These are phyloP conservation scores for Zygoascus ofunaensis DNA, from an alignment of 805 yeast genomes.

Conservation along the genomic window DNA sequence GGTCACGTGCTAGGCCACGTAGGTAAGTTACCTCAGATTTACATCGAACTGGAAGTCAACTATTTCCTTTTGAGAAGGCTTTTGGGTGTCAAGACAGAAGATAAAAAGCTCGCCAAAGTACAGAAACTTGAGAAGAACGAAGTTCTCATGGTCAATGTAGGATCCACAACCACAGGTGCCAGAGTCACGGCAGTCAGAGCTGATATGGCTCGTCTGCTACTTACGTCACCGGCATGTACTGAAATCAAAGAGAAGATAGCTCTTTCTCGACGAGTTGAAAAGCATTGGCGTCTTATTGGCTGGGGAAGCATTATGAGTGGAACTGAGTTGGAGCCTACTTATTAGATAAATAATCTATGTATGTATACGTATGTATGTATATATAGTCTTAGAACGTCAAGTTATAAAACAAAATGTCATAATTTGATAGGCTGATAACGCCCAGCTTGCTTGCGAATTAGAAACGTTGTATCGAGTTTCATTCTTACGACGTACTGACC, in stretches of 20 bases:
- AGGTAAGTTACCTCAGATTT: slow-evolving; percentile 91
- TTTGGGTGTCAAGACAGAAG: slow-evolving; percentile 97
- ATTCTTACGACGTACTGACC: too few species aligned
- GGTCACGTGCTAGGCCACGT: slow-evolving; percentile 99
- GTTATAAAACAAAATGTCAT: too few species aligned
- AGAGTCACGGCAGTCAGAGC: slow-evolving; percentile 97
- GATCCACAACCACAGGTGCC: slow-evolving; percentile 99
- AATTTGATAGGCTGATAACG: too few species aligned
- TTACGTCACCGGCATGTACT: slow-evolving; percentile 98
- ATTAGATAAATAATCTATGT: slow-evolving; percentile 5
- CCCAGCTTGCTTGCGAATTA: too few species aligned
- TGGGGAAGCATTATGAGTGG: slow-evolving; percentile 99
- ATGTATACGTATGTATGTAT: too few species aligned
- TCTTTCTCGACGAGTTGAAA: slow-evolving; percentile 95
- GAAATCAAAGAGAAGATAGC: slow-evolving; percentile 98
- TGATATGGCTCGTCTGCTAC: slow-evolving; percentile 96
- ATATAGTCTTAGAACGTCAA: too few species aligned
- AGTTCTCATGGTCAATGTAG: slow-evolving; percentile 97
- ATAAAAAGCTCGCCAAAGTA: slow-evolving; percentile 93
- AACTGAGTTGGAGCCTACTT: slow-evolving; percentile 27
- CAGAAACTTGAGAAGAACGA: slow-evolving; percentile 90
- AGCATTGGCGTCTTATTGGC: slow-evolving; percentile 99
- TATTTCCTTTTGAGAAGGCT: slow-evolving; percentile 93
- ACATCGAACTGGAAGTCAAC: slow-evolving; percentile 95
- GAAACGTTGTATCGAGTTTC: too few species aligned